Percentiles rank a stretch among this genome's conserved stretches.
These are phyloP conservation scores for Boletellus sp. DNA, from an alignment of 768 basidiomycete species.

Conservation along the genomic window DNA sequence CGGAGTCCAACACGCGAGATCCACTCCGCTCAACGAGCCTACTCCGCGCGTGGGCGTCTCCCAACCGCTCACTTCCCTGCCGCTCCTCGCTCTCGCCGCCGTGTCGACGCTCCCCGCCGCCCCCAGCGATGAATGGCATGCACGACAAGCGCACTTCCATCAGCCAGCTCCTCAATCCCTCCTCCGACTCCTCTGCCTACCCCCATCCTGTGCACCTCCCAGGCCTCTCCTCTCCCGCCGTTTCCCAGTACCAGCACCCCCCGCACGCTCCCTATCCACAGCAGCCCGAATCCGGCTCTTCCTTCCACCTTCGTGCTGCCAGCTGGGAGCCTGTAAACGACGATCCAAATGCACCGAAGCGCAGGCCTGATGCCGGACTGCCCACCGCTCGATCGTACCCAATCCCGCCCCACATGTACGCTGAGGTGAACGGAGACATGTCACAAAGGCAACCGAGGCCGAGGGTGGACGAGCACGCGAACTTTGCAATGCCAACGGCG, in stretches of 20 bases:
- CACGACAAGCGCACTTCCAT: constrained; percentile 53
- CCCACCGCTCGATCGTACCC: constrained; percentile 33
- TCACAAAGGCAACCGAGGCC: constrained; percentile 23
- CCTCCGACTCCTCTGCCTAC: constrained; percentile 37
- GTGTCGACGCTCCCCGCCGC: constrained; percentile 11
- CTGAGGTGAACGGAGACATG: constrained; percentile 35
- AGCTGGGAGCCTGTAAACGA: constrained; percentile 47
- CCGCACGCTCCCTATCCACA: constrained; percentile 26
- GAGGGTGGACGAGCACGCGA: constrained; percentile 32
- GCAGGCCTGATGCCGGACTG: constrained; percentile 33
- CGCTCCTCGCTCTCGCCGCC: constrained; percentile 16
- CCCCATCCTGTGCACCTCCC: constrained; percentile 30
- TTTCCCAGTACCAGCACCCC: constrained; percentile 30
- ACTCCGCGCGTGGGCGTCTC: constrained; percentile 35
- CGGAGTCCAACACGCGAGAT: constrained; percentile 25
- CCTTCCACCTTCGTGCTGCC: constrained; percentile 60
- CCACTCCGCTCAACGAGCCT: constrained; percentile 27
- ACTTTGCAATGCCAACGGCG: constrained; percentile 27
- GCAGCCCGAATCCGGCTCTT: constrained; percentile 27
- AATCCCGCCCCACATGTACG: constrained; percentile 32
- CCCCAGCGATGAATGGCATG: constrained; percentile 37
- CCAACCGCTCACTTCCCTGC: constrained; percentile 28
- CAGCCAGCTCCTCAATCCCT: constrained; percentile 48
- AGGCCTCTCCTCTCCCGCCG: constrained; percentile 19
- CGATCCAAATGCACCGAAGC: constrained; percentile 35